Conservation (phyloP, 2,329 filamentous ascomycete species). For the Myriosclerotinia curreyana region DNA sequence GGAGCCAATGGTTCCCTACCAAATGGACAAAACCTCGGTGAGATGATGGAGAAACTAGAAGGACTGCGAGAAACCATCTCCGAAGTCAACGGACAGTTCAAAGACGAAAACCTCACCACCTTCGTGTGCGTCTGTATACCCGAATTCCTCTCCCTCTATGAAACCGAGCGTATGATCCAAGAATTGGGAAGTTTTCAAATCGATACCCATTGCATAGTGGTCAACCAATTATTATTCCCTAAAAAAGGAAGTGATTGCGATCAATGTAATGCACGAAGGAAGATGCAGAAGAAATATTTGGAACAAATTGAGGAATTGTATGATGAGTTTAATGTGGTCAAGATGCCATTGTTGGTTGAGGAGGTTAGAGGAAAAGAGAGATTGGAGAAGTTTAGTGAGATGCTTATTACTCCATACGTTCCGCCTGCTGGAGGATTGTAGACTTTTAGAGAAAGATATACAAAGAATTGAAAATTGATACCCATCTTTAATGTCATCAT, state of each 20-base stretch:
- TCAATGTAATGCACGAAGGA: slow-evolving; percentile 88
- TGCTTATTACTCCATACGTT: slow-evolving; percentile 74
- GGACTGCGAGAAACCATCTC: slow-evolving; percentile 85
- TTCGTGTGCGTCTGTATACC: slow-evolving; percentile 99
- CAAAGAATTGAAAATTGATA: slow-evolving; percentile 20
- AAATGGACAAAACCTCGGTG: slow-evolving; percentile 87
- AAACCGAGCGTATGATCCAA: slow-evolving; percentile 99
- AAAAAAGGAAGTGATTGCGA: slow-evolving; percentile 82
- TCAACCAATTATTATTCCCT: slow-evolving; percentile 96
- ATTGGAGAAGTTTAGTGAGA: slow-evolving; percentile 84
- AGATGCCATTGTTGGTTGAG: slow-evolving; percentile 94
- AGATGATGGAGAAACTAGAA: slow-evolving; percentile 94
- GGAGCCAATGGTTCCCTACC: slow-evolving; percentile 65
- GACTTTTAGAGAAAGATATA: slow-evolving; percentile 11
- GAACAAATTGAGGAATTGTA: slow-evolving; percentile 99
- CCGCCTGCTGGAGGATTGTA: slow-evolving; percentile 52
- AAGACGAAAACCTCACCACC: slow-evolving; percentile 90
- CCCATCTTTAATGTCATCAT: background rate
- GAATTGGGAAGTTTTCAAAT: slow-evolving; percentile 91
- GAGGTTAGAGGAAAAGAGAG: slow-evolving; percentile 95
- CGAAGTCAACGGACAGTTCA: slow-evolving; percentile 98
- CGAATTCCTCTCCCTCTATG: slow-evolving; percentile 93
- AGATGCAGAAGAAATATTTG: slow-evolving; percentile 99
- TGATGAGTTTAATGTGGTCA: slow-evolving; percentile 98
- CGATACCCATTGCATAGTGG: slow-evolving; percentile 95